These are phyloP conservation scores for Mycena citricolor DNA, from an alignment of 1,284 basidiomycete species.

Conservation along the genomic window DNA sequence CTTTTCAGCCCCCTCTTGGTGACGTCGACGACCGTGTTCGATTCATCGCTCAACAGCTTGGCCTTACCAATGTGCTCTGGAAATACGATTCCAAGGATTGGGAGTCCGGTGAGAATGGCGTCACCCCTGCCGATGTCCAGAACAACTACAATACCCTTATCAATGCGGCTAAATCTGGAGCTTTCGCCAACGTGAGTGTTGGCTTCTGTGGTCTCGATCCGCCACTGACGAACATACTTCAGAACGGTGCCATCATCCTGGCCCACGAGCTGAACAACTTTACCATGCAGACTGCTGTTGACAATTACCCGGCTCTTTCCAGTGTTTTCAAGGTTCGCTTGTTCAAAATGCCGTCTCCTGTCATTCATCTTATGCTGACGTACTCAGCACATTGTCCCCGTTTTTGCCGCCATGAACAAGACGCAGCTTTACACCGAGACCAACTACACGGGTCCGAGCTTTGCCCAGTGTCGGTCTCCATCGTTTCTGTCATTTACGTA, in stretches of 20 bases:
- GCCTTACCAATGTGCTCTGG: slow-evolving; percentile 18
- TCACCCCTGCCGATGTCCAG: slow-evolving; percentile 8
- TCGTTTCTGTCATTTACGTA: no score
- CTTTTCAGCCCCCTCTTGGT: slow-evolving; percentile 21
- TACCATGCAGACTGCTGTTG: slow-evolving; percentile 22
- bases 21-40: slow-evolving; percentile 19
- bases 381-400: slow-evolving; percentile 18
- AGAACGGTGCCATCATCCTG: slow-evolving; percentile 23
- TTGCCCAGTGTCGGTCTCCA: slow-evolving; percentile 24
- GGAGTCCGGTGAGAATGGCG: not conserved
- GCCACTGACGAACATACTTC: not conserved
- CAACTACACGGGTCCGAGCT: slow-evolving; percentile 7
- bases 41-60: slow-evolving; percentile 14
- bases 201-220: not conserved
- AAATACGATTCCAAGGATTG: slow-evolving; percentile 18
- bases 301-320: slow-evolving; percentile 17
- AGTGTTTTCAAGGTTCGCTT: slow-evolving; percentile 16
- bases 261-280: slow-evolving; percentile 23
- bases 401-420: slow-evolving; percentile 16
- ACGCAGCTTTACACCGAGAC: slow-evolving; percentile 22
- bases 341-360: not conserved
- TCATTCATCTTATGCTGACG: not conserved
- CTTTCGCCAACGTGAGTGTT: slow-evolving; percentile 7
- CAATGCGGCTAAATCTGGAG: slow-evolving; percentile 1
- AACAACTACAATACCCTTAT: slow-evolving; percentile 16